Base-by-base conservation (phyloP, 2,329 filamentous ascomycete genomes). In the Colletotrichum sp. region DNA sequence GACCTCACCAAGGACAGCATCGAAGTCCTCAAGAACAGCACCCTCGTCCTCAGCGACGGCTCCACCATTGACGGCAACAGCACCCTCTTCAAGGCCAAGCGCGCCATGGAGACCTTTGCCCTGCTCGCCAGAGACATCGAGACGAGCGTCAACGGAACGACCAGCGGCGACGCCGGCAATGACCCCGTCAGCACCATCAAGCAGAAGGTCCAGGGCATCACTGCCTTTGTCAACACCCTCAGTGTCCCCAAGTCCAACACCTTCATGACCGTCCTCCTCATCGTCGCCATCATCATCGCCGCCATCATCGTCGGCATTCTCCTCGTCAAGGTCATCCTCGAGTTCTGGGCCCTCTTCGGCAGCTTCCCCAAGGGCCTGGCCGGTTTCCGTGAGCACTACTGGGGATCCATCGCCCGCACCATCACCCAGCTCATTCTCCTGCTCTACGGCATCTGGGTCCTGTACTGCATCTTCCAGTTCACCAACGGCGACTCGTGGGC, bases 391-490 rank as follows among this genome's bases (percentile, higher is more conserved):
- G 95, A 98, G 87, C 95, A 98, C 84, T 99, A 99, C 88, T 99
- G 97, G 97, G 94, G 95, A 79, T 92, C 96, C 71, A 93, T 99
- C 83, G 95, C 94, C 62, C 95, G 96, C 77, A 94, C 96, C 18
- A 94, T 99, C 81, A 98, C 96, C 59, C 95, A 95, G 79, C 89
- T 99, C 84, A 96, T 99, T 80, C 90, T 99, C 77, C 88, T 99
- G 21, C 91, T 99, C 4, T 99, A 99, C 85, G 95, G 97, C 77
- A 92, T 98, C 77, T 99, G 97, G 97, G 95, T 96, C 1, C 88
- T 99, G 59, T 99, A 98, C 86, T 99, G 96, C 84, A 91, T 99
- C 78, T 99, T 96, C 85, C 97, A 99, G 83, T 98, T 99, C 85
- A 97, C 94, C 2, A 91, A 93, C 57, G 96, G 96, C 75, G 97